phyloP scores from a whole-genome alignment of 192 early-diverging fungal species.

The Coemansia sp. region DNA sequence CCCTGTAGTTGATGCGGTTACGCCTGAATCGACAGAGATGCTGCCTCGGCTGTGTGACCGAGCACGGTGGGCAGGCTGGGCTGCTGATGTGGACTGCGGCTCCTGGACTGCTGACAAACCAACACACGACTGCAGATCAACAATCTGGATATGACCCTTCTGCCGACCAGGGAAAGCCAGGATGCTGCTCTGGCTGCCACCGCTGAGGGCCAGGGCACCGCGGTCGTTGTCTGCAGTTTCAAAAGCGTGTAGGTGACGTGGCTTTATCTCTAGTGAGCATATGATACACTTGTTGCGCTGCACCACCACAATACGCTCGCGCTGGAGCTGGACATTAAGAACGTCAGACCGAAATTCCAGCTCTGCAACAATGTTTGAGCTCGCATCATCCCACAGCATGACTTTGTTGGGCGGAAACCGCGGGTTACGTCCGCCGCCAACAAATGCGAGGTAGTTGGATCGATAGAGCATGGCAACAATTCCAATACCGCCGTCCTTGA shows the following conservation, averaged over 20 bases:
- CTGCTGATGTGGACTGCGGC: background rate
- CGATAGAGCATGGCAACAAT: slow-evolving; percentile 83
- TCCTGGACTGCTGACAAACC: slow-evolving; percentile 19
- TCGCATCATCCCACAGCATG: slow-evolving; percentile 83
- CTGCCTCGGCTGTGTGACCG: slow-evolving; percentile 46
- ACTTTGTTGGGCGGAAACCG: slow-evolving; percentile 85
- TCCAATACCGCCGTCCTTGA: slow-evolving; percentile 80
- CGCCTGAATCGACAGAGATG: slow-evolving; percentile 34
- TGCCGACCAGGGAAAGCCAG: slow-evolving; percentile 82
- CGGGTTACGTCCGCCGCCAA: slow-evolving; percentile 82
- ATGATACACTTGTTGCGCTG: slow-evolving; percentile 78
- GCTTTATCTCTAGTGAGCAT: slow-evolving; percentile 70
- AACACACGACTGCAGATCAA: slow-evolving; percentile 67
- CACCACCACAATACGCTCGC: slow-evolving; percentile 77
- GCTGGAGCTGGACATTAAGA: slow-evolving; percentile 72
- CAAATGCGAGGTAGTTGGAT: slow-evolving; percentile 83
- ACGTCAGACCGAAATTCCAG: slow-evolving; percentile 81
- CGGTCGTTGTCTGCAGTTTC: slow-evolving; percentile 79
- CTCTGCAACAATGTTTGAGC: slow-evolving; percentile 67
- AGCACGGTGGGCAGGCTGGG: slow-evolving; percentile 17
- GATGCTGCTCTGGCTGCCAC: slow-evolving; percentile 64
- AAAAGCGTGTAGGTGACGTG: slow-evolving; percentile 74
- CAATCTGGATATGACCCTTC: slow-evolving; percentile 83
- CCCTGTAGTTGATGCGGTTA: slow-evolving; percentile 25
- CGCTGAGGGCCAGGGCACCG: slow-evolving; percentile 69